Percentiles rank a stretch among this genome's conserved stretches.
phyloP scores from a whole-genome alignment of 2,329 filamentous ascomycete species.

The Calonectria leucothoes region DNA sequence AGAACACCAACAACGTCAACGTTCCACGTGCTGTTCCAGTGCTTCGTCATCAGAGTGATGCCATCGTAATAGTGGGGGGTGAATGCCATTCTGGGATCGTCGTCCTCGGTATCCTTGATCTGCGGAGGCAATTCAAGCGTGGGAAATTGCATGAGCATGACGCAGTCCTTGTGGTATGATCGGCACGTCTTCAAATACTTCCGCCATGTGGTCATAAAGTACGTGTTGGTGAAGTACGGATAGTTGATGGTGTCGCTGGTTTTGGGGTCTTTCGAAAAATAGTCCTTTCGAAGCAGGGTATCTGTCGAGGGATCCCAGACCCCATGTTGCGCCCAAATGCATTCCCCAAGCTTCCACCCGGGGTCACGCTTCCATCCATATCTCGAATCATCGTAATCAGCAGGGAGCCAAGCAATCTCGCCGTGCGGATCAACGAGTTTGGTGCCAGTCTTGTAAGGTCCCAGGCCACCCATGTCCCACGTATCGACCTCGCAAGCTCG shows the following conservation, averaged over 20 bases:
- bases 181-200: slow-evolving; percentile 81
- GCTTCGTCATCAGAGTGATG: slow-evolving; percentile 96
- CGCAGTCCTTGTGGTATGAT: slow-evolving; percentile 79
- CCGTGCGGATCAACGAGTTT: slow-evolving; percentile 89
- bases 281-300: slow-evolving; percentile 82
- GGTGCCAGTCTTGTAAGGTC: slow-evolving; percentile 89
- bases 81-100: slow-evolving; percentile 91
- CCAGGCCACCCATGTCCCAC: slow-evolving; percentile 94
- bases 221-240: slow-evolving; percentile 88
- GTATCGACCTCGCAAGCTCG: slow-evolving; percentile 89
- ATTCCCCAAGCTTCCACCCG: slow-evolving; percentile 92
- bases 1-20: slow-evolving; percentile 94
- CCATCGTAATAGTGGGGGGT: slow-evolving; percentile 97
- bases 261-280: slow-evolving; percentile 83
- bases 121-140: slow-evolving; percentile 90
- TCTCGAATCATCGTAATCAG: slow-evolving; percentile 83
- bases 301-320: slow-evolving; percentile 90
- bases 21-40: slow-evolving; percentile 98
- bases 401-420: slow-evolving; percentile 83
- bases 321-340: slow-evolving; percentile 96
- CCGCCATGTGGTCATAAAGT: slow-evolving; percentile 89
- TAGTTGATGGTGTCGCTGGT: slow-evolving; percentile 83
- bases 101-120: slow-evolving; percentile 88
- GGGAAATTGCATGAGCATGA: slow-evolving; percentile 92
- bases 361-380: slow-evolving; percentile 93